These are phyloP conservation scores for Psilocybe tampanensis DNA, from an alignment of 768 basidiomycete genomes.

Conservation along the genomic window DNA sequence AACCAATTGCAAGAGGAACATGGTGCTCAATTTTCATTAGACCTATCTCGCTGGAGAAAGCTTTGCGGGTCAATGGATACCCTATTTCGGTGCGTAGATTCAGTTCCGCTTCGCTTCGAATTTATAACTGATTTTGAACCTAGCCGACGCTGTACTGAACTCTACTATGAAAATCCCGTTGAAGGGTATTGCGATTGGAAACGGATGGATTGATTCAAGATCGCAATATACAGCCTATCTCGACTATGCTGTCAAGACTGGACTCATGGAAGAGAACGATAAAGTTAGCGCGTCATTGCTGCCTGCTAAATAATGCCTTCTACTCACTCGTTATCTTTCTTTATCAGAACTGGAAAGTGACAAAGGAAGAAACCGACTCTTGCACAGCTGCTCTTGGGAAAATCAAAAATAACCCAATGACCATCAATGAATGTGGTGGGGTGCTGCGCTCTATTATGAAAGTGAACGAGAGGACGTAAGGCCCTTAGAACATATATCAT, in stretches of 20 bases:
- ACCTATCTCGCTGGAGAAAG: conserved; percentile 97
- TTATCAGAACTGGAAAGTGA: conserved; percentile 60
- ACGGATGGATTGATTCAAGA: conserved; percentile 95
- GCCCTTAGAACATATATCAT: background rate
- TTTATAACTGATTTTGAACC: conserved; percentile 3
- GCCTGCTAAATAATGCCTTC: background rate
- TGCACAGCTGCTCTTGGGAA: conserved; percentile 55
- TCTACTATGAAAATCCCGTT: conserved; percentile 64
- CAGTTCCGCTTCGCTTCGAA: background rate
- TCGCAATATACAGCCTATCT: conserved; percentile 89
- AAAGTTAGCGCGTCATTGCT: conserved; percentile 45
- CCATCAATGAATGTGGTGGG: conserved; percentile 56
- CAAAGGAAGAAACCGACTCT: conserved; percentile 55
- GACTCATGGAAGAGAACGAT: conserved; percentile 72
- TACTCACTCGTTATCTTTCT: background rate
- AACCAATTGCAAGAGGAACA: background rate
- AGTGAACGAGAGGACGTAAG: conserved; percentile 43
- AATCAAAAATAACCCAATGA: conserved; percentile 59
- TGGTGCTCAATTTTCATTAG: conserved; percentile 40
- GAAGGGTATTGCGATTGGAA: conserved; percentile 88
- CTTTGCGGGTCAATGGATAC: conserved; percentile 97
- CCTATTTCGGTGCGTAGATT: conserved; percentile 74
- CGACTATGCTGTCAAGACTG: conserved; percentile 81
- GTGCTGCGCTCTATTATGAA: conserved; percentile 51
- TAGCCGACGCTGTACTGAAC: conserved; percentile 78